Base-by-base conservation (phyloP, 2,329 filamentous ascomycete species). In the Penicillium sp. region DNA sequence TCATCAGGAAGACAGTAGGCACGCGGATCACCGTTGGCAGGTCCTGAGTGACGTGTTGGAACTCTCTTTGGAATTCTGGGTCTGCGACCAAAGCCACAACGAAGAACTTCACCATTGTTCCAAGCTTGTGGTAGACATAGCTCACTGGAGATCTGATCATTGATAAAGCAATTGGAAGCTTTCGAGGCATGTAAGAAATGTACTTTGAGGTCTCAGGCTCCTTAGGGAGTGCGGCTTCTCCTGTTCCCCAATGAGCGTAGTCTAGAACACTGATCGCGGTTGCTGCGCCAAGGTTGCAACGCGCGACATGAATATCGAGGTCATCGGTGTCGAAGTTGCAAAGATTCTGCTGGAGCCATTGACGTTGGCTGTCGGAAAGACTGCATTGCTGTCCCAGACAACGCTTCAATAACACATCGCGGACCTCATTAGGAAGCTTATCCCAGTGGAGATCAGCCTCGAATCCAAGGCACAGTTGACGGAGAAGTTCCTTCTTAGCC, bases 401-500 rank as follows among this genome's bases (percentile, higher is more conserved):
- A 52, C 80, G 74, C 45, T 71, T 67, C 2, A 83, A 64, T 18
- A 83, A 68, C 6, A 78, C 63, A n/a, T 69, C 66, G 43, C 81
- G 73, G 51, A 83, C 75, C 7, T 75, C 70, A 14, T 72, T 63
- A 3, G 81, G 79, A 10, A 83, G 66, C 22, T 63, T 68, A 36
- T 83, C 81, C 81, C 81, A 84, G 29, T 81, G 71, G 9, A 72
- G 74, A 49, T 83, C 80, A 45, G 73, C 74, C 39, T 82, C 74
- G 29, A 81, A 74, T 0, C 80, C 79, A 22, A 83, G 65, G 46
- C 78, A 80, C 4, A 81, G 66, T 51, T 78, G 74, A 16, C 73
- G 71, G 13, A 83, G 65, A 1, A 81, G 64, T n/a, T 81, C 76
- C 62, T 71, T 76, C 47, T 75, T 76, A 39, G 74, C 71, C 72